Conservation (phyloP, 2,329 filamentous ascomycete species). For the Gremmenia infestans region DNA sequence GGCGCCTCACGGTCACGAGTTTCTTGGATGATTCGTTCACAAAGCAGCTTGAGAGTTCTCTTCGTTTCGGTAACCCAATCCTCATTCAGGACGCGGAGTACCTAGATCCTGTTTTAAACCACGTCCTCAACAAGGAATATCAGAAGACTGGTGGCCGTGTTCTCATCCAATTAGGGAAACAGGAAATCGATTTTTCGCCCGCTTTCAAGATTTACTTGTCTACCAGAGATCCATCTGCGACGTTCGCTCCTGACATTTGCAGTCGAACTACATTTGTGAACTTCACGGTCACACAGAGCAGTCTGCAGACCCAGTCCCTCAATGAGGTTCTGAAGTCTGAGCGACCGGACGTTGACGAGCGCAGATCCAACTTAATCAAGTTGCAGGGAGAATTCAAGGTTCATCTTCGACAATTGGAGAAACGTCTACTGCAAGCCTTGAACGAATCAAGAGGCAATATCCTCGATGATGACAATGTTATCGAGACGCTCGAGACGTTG, state of each 20-base stretch:
- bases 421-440: constrained; percentile 85
- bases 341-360: constrained; percentile 92
- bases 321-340: constrained; percentile 98
- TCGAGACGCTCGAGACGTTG: constrained; percentile 93
- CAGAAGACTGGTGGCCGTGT: constrained; percentile 97
- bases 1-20: constrained; percentile 91
- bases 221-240: constrained; percentile 91
- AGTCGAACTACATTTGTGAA: constrained; percentile 98
- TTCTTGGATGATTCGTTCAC: constrained; percentile 98
- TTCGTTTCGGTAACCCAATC: constrained; percentile 97
- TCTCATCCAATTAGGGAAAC: constrained; percentile 94
- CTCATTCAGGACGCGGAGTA: constrained; percentile 98
- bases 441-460: constrained; percentile 98
- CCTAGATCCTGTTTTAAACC: constrained; percentile 93
- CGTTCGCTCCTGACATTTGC: constrained; percentile 94
- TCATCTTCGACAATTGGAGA: constrained; percentile 93
- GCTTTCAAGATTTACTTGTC: constrained; percentile 94
- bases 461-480: constrained; percentile 95
- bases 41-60: constrained; percentile 93
- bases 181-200: constrained; percentile 98
- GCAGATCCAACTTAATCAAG: constrained; percentile 95
- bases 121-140: constrained; percentile 98
- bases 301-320: constrained; percentile 93
- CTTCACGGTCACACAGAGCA: constrained; percentile 98
- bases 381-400: constrained; percentile 98